Conservation (phyloP, 768 basidiomycete species). For the Macrolepiota fuliginosa region DNA sequence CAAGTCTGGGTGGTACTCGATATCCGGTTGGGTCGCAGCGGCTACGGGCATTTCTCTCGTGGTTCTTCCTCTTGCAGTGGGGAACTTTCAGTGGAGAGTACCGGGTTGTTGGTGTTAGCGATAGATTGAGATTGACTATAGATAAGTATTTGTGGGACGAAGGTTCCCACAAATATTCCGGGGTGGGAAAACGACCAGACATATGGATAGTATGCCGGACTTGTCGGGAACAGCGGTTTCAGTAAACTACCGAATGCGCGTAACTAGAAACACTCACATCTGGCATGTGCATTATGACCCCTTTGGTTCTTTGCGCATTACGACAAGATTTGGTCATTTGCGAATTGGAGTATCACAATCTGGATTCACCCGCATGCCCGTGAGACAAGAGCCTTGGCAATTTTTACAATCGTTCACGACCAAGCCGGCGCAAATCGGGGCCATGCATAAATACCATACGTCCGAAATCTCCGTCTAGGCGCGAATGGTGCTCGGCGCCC, state of each 20-base stretch:
- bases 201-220: not conserved
- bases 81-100: not conserved
- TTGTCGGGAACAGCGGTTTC: no score
- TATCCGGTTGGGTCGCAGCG: conserved; percentile 29
- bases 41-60: not conserved
- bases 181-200: not conserved
- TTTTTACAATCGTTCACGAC: not conserved
- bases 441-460: no score
- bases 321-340: not conserved
- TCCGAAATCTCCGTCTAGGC: no score
- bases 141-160: not conserved
- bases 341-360: not conserved
- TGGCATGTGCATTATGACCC: not conserved
- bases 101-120: not conserved
- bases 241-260: no score
- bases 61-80: not conserved
- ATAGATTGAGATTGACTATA: not conserved
- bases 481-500: no score
- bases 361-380: not conserved
- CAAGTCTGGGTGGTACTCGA: conserved; percentile 35
- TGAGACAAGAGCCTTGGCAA: not conserved
- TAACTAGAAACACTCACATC: not conserved
- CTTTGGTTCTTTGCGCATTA: not conserved
- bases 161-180: not conserved
- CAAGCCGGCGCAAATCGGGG: no score